Evolutionary conservation across 257 asterid genomes (phyloP).

Genomic region (Voacanga thouarsii): DNA sequence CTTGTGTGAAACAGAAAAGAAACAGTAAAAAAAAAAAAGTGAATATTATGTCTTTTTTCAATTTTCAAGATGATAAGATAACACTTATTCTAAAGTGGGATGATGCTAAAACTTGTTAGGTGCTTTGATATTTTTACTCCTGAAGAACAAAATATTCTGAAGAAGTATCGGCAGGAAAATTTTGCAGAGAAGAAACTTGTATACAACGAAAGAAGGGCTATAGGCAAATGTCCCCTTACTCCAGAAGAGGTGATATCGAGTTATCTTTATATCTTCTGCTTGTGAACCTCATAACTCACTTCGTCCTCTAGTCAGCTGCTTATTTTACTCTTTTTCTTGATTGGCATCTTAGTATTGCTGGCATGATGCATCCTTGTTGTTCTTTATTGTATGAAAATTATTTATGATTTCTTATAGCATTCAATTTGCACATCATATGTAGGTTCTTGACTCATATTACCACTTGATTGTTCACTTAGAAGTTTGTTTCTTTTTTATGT

Average conservation of each 20-base stretch:
- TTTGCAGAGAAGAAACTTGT: constrained; percentile 82
- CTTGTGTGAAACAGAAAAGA: background rate
- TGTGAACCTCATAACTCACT: background rate
- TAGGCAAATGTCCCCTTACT: constrained; percentile 95
- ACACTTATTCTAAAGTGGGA: background rate
- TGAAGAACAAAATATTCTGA: constrained; percentile 65
- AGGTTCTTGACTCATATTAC: background rate
- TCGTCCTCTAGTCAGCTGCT: background rate
- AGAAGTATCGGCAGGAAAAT: constrained; percentile 70
- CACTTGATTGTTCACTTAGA: background rate
- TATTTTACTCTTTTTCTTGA: background rate
- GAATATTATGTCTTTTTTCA: background rate
- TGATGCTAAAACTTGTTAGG: constrained; percentile 37
- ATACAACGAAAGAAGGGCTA: constrained; percentile 87
- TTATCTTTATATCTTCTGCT: background rate
- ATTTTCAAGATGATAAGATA: no score
- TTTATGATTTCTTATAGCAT: background rate
- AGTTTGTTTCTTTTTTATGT: background rate
- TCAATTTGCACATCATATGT: background rate
- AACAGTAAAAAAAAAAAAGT: background rate
- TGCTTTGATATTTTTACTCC: constrained; percentile 85
- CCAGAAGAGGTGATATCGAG: constrained; percentile 81
- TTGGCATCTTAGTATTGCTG: background rate
- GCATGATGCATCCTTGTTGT: background rate
- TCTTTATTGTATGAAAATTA: background rate